phyloP scores from a whole-genome alignment of 1,139 yeast species.

The Scheffersomyces parashehatae region DNA sequence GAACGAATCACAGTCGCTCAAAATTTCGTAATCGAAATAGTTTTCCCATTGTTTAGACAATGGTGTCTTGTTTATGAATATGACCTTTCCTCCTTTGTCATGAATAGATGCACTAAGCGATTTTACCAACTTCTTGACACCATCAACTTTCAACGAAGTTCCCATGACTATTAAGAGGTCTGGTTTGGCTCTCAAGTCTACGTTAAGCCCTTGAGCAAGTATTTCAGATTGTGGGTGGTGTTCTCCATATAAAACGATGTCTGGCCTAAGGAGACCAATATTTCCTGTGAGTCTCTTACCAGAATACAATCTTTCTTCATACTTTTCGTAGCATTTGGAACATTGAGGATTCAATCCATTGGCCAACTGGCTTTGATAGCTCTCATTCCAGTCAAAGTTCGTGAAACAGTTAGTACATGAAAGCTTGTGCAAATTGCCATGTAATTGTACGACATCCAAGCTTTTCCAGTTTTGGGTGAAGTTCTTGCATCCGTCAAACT shows the following conservation, averaged over 20 bases:
- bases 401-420: conserved; percentile 71
- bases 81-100: conserved; percentile 59
- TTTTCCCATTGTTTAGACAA: conserved; percentile 55
- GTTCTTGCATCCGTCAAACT: conserved; percentile 25
- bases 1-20: conserved; percentile 83
- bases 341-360: conserved; percentile 67
- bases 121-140: conserved; percentile 67
- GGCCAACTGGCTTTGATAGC: conserved; percentile 43
- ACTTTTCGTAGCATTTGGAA: conserved; percentile 53
- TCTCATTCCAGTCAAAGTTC: conserved; percentile 61
- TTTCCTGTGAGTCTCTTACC: conserved; percentile 64
- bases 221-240: conserved; percentile 73
- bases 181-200: conserved; percentile 58
- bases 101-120: conserved; percentile 60
- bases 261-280: conserved; percentile 70
- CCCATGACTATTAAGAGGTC: conserved; percentile 73
- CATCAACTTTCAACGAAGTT: conserved; percentile 73
- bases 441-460: conserved; percentile 81
- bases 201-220: conserved; percentile 58
- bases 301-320: conserved; percentile 50
- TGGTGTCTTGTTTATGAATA: conserved; percentile 61
- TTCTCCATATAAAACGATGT: conserved; percentile 77
- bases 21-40: conserved; percentile 68
- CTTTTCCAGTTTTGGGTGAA: conserved; percentile 55
- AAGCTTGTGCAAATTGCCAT: conserved; percentile 80